Conservation (phyloP, 768 basidiomycete species). For the Trametes maxima region DNA sequence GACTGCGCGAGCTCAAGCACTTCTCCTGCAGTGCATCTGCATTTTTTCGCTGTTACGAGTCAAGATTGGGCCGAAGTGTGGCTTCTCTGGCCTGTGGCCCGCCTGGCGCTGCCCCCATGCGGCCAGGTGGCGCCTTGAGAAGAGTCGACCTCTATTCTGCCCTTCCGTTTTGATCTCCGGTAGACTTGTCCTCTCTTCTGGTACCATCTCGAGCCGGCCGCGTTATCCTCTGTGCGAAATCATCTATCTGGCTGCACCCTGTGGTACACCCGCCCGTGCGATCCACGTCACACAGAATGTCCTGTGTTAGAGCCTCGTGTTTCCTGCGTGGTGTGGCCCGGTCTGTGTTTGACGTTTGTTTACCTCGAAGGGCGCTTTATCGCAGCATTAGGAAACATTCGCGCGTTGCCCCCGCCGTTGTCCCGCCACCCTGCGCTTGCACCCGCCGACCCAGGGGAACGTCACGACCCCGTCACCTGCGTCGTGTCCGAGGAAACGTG, state of each 20-base stretch:
- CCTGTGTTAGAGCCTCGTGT: conserved; percentile 5
- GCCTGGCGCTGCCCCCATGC: conserved; percentile 15
- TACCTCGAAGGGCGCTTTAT: conserved; percentile 7
- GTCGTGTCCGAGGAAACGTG: too few species aligned
- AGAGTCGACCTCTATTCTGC: conserved; percentile 1
- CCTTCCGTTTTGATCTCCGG: not conserved
- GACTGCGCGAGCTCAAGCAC: not conserved
- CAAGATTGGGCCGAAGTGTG: conserved; percentile 1
- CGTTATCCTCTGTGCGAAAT: not conserved
- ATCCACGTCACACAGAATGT: not conserved
- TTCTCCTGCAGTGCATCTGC: conserved; percentile 4
- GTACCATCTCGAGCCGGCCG: not conserved
- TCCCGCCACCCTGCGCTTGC: not conserved
- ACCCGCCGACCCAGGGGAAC: not conserved
- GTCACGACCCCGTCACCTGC: not conserved
- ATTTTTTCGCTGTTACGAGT: not conserved
- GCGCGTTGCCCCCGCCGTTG: not conserved
- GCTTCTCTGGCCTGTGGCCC: not conserved
- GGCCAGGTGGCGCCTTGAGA: conserved; percentile 13
- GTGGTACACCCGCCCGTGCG: not conserved
- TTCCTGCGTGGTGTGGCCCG: not conserved
- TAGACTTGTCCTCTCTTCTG: not conserved
- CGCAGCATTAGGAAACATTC: conserved; percentile 1
- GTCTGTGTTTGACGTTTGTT: not conserved
- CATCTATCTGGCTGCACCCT: not conserved